These are phyloP conservation scores for Gracilariopsis chorda DNA, from an alignment of 23 red algal species.

Conservation along the genomic window DNA sequence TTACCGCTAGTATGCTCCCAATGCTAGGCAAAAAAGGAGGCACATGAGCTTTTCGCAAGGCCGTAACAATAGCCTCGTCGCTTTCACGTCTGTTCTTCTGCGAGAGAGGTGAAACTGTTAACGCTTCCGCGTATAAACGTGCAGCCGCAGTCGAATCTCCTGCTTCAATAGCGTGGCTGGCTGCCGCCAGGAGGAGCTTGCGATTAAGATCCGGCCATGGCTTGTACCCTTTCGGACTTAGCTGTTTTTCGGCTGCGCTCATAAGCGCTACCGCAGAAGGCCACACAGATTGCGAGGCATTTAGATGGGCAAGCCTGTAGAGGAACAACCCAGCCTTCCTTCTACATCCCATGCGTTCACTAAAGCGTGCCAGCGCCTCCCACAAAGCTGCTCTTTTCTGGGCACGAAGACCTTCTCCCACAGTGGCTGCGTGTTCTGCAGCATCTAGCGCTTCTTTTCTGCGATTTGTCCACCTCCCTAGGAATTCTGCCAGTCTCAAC, in stretches of 20 bases:
- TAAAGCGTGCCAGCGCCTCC: constrained; percentile 65
- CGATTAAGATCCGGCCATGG: constrained; percentile 64
- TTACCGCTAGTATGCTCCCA: neutral
- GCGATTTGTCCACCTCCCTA: constrained; percentile 55
- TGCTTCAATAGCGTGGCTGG: constrained; percentile 42
- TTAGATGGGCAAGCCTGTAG: constrained; percentile 56
- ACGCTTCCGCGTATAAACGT: constrained; percentile 53
- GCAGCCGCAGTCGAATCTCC: constrained; percentile 50
- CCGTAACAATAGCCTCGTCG: constrained; percentile 29
- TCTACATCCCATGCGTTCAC: constrained; percentile 56
- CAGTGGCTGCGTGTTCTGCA: constrained; percentile 62
- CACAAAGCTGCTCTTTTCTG: constrained; percentile 55
- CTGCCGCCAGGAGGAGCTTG: constrained; percentile 54
- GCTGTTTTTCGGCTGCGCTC: constrained; percentile 49
- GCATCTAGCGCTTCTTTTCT: constrained; percentile 70
- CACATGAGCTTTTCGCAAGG: constrained; percentile 41
- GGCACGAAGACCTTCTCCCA: constrained; percentile 53
- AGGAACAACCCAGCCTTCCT: constrained; percentile 64
- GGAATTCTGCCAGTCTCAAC: constrained; percentile 56
- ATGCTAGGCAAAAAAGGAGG: constrained; percentile 33
- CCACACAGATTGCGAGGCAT: constrained; percentile 36
- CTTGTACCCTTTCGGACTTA: constrained; percentile 34
- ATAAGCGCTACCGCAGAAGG: constrained; percentile 59
- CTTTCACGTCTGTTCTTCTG: constrained; percentile 5
- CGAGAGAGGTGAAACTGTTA: neutral